Percentiles rank a stretch among this genome's conserved stretches.
Conservation (phyloP, 129 eudicot genomes). For the Flaveria bidentis region DNA sequence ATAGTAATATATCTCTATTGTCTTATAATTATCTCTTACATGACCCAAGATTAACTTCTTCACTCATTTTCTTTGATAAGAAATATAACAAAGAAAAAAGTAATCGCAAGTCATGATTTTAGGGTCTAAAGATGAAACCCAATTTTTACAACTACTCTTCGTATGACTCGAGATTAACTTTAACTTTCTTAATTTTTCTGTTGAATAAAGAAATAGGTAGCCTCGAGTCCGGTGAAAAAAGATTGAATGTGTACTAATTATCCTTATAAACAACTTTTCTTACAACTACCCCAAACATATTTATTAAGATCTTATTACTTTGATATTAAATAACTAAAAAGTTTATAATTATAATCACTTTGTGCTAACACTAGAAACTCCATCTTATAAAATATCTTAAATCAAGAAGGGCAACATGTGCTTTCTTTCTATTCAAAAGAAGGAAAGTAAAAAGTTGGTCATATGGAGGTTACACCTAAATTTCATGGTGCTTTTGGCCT, state of each 20-base stretch:
- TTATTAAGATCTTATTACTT: neutral
- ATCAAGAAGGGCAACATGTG: slow-evolving; percentile 12
- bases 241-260: too few species aligned
- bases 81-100: too few species aligned
- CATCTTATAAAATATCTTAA: neutral
- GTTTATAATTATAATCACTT: slow-evolving; percentile 10
- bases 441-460: slow-evolving; percentile 27
- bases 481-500: slow-evolving; percentile 39
- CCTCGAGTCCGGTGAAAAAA: neutral
- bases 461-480: slow-evolving; percentile 33
- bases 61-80: too few species aligned
- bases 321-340: neutral
- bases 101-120: too few species aligned
- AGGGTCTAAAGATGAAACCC: too few species aligned
- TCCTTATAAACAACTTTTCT: neutral
- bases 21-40: too few species aligned
- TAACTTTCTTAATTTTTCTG: too few species aligned
- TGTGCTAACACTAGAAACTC: neutral
- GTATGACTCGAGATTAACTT: neutral
- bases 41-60: too few species aligned
- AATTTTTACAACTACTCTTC: too few species aligned
- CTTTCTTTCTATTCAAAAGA: neutral
- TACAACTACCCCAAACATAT: neutral
- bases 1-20: neutral
- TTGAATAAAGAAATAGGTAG: too few species aligned